phyloP scores from a whole-genome alignment of 2,329 filamentous ascomycete species.

The Fusarium redolens region DNA sequence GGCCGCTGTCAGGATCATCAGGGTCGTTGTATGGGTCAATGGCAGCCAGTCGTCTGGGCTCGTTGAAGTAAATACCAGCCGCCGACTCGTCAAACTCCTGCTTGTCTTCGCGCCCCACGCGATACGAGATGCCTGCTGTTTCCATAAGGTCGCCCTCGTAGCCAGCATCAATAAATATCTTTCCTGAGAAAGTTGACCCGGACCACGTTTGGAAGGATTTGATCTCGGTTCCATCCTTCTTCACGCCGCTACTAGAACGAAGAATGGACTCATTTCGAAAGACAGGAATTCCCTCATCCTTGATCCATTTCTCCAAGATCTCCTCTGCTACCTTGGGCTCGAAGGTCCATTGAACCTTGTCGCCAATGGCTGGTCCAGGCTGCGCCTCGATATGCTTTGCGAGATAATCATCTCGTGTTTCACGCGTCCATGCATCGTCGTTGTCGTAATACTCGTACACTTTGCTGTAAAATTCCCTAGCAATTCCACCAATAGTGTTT shows the following conservation, averaged over 20 bases:
- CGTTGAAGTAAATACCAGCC: slow-evolving; percentile 21
- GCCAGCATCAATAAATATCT: slow-evolving; percentile 36
- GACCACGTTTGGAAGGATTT: slow-evolving; percentile 20
- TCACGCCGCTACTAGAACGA: slow-evolving; percentile 7
- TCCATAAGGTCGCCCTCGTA: slow-evolving; percentile 39
- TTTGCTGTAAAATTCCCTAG: slow-evolving; percentile 26
- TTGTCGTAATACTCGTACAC: slow-evolving; percentile 28
- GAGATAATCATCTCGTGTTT: slow-evolving; percentile 23
- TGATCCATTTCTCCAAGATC: slow-evolving; percentile 31
- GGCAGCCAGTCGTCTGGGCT: not conserved
- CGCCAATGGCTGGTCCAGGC: slow-evolving; percentile 28
- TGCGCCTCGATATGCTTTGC: slow-evolving; percentile 23
- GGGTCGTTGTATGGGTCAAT: slow-evolving; percentile 19
- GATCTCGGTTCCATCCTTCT: slow-evolving; percentile 13
- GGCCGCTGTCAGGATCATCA: slow-evolving; percentile 9
- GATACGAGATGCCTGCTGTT: slow-evolving; percentile 29
- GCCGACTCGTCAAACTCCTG: slow-evolving; percentile 26
- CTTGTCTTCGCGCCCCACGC: slow-evolving; percentile 26
- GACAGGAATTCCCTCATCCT: slow-evolving; percentile 28
- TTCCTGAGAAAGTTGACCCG: slow-evolving; percentile 16
- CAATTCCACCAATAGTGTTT: slow-evolving; percentile 28
- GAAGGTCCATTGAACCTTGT: slow-evolving; percentile 36
- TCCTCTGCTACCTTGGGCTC: slow-evolving; percentile 33
- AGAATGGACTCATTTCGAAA: slow-evolving; percentile 28
- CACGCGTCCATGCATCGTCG: not conserved